Evolutionary conservation across 176 grass and related monocot species (phyloP).

Genomic region (Olyra latifolia): DNA sequence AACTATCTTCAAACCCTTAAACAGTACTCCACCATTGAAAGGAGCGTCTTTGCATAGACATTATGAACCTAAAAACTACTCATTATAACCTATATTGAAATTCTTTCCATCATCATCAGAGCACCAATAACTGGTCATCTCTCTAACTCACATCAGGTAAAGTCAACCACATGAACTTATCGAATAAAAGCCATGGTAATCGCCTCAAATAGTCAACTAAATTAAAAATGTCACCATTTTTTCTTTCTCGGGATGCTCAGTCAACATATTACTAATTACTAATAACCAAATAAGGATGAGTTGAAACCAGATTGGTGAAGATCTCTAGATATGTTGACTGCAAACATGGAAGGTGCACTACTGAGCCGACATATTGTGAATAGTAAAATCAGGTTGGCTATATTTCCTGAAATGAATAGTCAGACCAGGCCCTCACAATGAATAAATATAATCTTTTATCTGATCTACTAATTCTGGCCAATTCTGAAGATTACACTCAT

Average conservation of each 20-base stretch:
- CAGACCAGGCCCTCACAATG: background rate
- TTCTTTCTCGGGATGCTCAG: slow-evolving; percentile 34
- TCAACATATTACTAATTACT: slow-evolving; percentile 34
- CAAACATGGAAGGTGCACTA: background rate
- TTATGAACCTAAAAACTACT: background rate
- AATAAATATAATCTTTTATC: slow-evolving; percentile 3
- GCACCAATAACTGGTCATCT: background rate
- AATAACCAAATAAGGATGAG: slow-evolving; percentile 32
- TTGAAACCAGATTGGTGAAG: slow-evolving; percentile 24
- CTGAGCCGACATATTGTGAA: background rate
- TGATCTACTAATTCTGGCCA: background rate
- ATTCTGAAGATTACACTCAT: background rate
- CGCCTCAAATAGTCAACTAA: slow-evolving; percentile 36
- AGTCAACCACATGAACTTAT: slow-evolving; percentile 36
- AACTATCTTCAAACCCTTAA: slow-evolving; percentile 1
- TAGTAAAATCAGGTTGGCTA: background rate
- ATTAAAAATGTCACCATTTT: slow-evolving; percentile 27
- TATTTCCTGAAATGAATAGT: background rate
- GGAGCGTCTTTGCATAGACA: background rate
- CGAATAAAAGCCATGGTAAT: slow-evolving; percentile 1
- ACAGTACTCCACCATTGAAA: background rate
- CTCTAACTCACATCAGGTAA: slow-evolving; percentile 9
- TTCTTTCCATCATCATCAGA: background rate
- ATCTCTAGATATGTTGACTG: slow-evolving; percentile 35
- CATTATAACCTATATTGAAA: background rate